These are phyloP conservation scores for Sarocladium brachiariae DNA, from an alignment of 2,329 filamentous ascomycete species.

Conservation along the genomic window DNA sequence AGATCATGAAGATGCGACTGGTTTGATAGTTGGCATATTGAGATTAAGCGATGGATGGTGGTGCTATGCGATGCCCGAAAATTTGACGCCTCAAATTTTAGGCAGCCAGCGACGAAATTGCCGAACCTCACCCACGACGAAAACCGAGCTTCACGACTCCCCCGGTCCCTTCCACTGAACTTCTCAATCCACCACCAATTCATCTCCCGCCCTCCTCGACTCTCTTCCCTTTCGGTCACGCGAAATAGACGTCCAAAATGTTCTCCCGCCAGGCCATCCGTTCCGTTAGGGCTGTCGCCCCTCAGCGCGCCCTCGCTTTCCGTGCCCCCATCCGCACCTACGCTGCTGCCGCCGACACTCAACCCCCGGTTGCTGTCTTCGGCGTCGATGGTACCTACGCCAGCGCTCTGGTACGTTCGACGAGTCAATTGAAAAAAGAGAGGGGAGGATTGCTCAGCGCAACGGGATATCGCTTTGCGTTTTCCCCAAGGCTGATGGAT, in stretches of 20 bases:
- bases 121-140: conserved; percentile 27
- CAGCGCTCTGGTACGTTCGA: conserved; percentile 79
- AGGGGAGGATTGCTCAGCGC: background rate
- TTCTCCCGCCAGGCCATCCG: conserved; percentile 54
- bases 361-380: conserved; percentile 85
- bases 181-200: conserved; percentile 17
- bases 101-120: conserved; percentile 38
- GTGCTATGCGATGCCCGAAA: background rate
- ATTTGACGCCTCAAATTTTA: conserved; percentile 31
- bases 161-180: conserved; percentile 7
- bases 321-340: conserved; percentile 62
- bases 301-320: conserved; percentile 45
- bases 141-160: conserved; percentile 23
- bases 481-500: background rate
- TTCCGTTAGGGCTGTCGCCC: conserved; percentile 49
- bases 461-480: background rate
- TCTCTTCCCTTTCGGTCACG: conserved; percentile 7
- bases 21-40: too few relatives aligned
- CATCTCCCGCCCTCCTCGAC: conserved; percentile 4
- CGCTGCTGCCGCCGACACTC: conserved; percentile 64
- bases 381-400: conserved; percentile 98
- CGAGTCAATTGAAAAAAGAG: background rate
- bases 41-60: background rate
- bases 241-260: conserved; percentile 34
- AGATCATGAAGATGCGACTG: background rate